Percentiles rank a stretch among this genome's conserved stretches.
phyloP scores from a whole-genome alignment of 768 basidiomycete species.

The Boletus fagicola region DNA sequence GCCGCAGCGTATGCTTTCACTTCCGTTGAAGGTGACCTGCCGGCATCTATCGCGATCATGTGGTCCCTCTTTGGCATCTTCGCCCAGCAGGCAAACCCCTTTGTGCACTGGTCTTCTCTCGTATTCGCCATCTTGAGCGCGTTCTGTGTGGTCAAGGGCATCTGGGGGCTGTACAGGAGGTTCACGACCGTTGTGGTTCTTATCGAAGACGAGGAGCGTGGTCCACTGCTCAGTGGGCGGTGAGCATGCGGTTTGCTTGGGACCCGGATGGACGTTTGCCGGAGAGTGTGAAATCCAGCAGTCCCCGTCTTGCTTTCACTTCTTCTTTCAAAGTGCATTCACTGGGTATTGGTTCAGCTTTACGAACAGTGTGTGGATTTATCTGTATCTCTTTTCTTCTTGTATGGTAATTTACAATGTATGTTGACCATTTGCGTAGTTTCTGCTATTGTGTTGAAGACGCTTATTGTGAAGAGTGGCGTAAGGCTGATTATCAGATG shows the following conservation, averaged over 20 bases:
- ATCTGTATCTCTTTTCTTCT: slow-evolving; percentile 1
- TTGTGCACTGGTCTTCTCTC: slow-evolving; percentile 90
- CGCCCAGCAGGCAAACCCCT: slow-evolving; percentile 60
- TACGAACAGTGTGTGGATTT: slow-evolving; percentile 2
- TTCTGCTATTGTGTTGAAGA: background rate
- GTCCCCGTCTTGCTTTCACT: background rate
- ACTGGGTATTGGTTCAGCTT: background rate
- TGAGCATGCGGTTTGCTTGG: slow-evolving; percentile 11
- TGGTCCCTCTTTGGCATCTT: slow-evolving; percentile 97
- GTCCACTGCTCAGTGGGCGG: slow-evolving; percentile 61
- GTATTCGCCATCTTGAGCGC: slow-evolving; percentile 82
- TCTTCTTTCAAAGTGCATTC: background rate
- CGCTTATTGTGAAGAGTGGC: background rate
- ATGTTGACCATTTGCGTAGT: background rate
- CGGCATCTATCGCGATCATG: slow-evolving; percentile 86
- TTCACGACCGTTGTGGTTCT: slow-evolving; percentile 50
- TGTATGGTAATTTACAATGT: slow-evolving; percentile 5
- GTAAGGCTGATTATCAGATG: slow-evolving; percentile 5
- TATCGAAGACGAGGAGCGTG: slow-evolving; percentile 84
- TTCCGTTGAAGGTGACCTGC: slow-evolving; percentile 84
- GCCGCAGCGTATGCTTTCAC: slow-evolving; percentile 95
- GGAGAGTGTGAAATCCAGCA: background rate
- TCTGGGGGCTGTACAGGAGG: slow-evolving; percentile 52
- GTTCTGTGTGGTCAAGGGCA: slow-evolving; percentile 80
- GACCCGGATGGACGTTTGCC: background rate